Evolutionary conservation across 2,329 filamentous ascomycete genomes (phyloP).

Genomic region (Aspergillus alliaceus): DNA sequence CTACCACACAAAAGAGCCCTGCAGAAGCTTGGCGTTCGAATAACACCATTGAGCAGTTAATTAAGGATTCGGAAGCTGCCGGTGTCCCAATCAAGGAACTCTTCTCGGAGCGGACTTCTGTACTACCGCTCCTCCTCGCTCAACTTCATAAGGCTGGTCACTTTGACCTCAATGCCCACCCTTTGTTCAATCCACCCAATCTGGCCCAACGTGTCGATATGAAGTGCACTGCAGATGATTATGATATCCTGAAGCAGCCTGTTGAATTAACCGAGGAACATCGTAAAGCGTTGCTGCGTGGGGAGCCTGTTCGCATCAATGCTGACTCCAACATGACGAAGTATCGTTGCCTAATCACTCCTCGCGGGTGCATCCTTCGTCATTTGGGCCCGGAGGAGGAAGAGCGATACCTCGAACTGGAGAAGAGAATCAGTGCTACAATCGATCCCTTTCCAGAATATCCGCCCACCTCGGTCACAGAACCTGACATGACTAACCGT

Average conservation of each 20-base stretch:
- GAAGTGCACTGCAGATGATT: constrained; percentile 42
- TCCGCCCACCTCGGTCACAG: constrained; percentile 34
- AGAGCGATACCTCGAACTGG: constrained; percentile 45
- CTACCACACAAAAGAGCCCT: constrained; percentile 16
- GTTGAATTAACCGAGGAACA: constrained; percentile 44
- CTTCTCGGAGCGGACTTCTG: constrained; percentile 39
- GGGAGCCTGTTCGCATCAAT: constrained; percentile 43
- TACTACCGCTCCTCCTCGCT: constrained; percentile 39
- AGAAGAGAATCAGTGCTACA: constrained; percentile 35
- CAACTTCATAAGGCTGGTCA: constrained; percentile 39
- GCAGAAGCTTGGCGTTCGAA: constrained; percentile 38
- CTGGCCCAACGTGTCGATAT: constrained; percentile 43
- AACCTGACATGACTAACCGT: constrained; percentile 45
- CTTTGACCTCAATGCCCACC: constrained; percentile 39
- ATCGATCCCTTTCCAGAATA: constrained; percentile 40
- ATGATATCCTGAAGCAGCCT: constrained; percentile 39
- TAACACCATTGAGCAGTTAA: constrained; percentile 42
- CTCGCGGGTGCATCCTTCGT: constrained; percentile 45
- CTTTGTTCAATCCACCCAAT: constrained; percentile 43
- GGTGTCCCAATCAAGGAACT: constrained; percentile 41
- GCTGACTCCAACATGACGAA: constrained; percentile 38
- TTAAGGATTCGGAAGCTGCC: constrained; percentile 38
- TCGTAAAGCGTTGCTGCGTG: constrained; percentile 41
- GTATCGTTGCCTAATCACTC: constrained; percentile 45
- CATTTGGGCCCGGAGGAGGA: constrained; percentile 49